phyloP scores from a whole-genome alignment of 345 rosid species.

The Syzygium aromaticum region DNA sequence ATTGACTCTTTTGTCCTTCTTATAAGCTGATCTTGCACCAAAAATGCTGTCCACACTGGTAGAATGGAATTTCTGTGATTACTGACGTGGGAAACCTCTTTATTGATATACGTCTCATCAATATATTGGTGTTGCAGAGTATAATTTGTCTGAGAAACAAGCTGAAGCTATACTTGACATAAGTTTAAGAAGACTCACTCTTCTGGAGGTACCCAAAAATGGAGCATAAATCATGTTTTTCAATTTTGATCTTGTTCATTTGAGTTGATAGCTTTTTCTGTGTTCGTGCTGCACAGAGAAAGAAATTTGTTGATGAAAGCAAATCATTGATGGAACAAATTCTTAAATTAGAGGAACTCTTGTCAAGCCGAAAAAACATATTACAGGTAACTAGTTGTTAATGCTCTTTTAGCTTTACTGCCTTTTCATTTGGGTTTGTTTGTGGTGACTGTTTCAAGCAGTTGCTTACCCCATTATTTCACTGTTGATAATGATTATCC shows the following conservation, averaged over 20 bases:
- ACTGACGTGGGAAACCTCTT: background rate
- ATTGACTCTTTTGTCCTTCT: background rate
- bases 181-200: constrained; percentile 64
- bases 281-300: constrained; percentile 39
- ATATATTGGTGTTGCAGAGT: constrained; percentile 30
- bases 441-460: background rate
- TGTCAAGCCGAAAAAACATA: constrained; percentile 66
- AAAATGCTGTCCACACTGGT: background rate
- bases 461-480: background rate
- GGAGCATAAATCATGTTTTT: background rate
- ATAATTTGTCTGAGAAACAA: constrained; percentile 76
- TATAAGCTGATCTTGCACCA: background rate
- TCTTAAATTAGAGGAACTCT: constrained; percentile 53
- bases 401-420: background rate
- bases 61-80: background rate
- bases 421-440: background rate
- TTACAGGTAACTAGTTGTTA: constrained; percentile 44
- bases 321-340: constrained; percentile 57
- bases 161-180: constrained; percentile 88
- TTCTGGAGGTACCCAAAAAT: constrained; percentile 58
- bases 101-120: background rate
- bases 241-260: background rate
- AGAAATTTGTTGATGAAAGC: constrained; percentile 69
- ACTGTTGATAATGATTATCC: background rate
- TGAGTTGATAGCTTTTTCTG: background rate